Evolutionary conservation across 2,329 filamentous ascomycete species (phyloP).

Genomic region (Ceratocystis huliohia): DNA sequence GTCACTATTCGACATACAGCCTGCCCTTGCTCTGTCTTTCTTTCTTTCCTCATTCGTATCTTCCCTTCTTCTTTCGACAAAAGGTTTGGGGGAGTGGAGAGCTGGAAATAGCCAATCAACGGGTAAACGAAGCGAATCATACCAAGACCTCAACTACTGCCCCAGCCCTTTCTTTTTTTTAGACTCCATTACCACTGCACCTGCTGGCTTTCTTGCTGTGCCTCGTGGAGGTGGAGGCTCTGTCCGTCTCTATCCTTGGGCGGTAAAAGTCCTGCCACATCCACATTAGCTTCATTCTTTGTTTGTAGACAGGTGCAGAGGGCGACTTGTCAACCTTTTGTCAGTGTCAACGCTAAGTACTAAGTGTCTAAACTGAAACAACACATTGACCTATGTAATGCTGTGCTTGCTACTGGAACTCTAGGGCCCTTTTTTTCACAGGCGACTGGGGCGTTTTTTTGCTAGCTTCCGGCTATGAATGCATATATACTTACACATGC

Average conservation of each 20-base stretch:
- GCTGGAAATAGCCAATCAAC: neutral
- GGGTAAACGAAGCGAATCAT: neutral
- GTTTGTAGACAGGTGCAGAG: neutral
- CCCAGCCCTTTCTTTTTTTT: neutral
- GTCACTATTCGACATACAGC: neutral
- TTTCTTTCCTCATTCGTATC: neutral
- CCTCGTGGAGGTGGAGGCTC: neutral
- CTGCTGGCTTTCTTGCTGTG: neutral
- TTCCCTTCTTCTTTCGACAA: neutral
- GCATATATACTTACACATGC: neutral
- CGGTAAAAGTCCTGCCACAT: neutral
- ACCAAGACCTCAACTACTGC: constrained; percentile 4
- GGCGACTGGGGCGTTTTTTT: neutral
- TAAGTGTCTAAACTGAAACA: constrained; percentile 6
- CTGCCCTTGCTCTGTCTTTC: neutral
- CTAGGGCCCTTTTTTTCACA: too few species aligned
- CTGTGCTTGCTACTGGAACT: neutral
- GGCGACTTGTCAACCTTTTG: neutral
- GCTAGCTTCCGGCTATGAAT: neutral
- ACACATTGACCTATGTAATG: neutral
- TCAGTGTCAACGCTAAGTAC: neutral
- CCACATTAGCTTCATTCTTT: constrained; percentile 3
- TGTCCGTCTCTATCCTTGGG: neutral
- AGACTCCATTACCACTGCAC: neutral
- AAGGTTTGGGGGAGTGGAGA: neutral